phyloP scores from a whole-genome alignment of 1,284 basidiomycete genomes.

The Moniliella sp. region DNA sequence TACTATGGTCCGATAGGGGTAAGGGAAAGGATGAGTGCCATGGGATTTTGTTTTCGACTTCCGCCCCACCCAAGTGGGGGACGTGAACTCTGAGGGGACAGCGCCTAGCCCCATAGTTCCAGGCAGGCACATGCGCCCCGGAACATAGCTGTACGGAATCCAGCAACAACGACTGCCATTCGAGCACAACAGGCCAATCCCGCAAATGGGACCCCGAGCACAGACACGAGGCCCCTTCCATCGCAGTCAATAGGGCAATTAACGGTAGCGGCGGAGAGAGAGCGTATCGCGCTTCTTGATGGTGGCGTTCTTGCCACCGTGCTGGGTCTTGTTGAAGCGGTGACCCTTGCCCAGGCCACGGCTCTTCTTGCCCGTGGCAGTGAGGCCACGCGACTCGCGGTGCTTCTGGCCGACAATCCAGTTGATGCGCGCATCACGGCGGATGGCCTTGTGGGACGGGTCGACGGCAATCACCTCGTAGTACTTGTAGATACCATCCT shows the following conservation, averaged over 20 bases:
- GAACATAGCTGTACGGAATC: no score
- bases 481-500: slow-evolving; percentile 98
- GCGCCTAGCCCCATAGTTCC: no score
- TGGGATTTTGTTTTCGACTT: no score
- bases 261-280: slow-evolving; percentile 90
- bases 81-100: no score
- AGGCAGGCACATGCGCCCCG: no score
- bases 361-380: slow-evolving; percentile 69
- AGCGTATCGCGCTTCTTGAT: slow-evolving; percentile 76
- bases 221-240: no score
- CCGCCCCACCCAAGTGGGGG: no score
- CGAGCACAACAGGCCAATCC: no score
- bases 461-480: slow-evolving; percentile 97
- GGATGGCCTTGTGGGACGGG: slow-evolving; percentile 68
- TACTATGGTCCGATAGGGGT: no score
- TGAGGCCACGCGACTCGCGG: slow-evolving; percentile 89
- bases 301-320: slow-evolving; percentile 51
- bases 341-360: slow-evolving; percentile 66
- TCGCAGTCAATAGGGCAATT: slow-evolving; percentile 37
- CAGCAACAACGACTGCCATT: no score
- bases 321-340: slow-evolving; percentile 68
- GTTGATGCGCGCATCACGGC: slow-evolving; percentile 88
- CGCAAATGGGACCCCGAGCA: no score
- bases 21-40: no score
- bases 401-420: slow-evolving; percentile 99